Conservation (phyloP, 768 basidiomycete species). For the Russula sp. region DNA sequence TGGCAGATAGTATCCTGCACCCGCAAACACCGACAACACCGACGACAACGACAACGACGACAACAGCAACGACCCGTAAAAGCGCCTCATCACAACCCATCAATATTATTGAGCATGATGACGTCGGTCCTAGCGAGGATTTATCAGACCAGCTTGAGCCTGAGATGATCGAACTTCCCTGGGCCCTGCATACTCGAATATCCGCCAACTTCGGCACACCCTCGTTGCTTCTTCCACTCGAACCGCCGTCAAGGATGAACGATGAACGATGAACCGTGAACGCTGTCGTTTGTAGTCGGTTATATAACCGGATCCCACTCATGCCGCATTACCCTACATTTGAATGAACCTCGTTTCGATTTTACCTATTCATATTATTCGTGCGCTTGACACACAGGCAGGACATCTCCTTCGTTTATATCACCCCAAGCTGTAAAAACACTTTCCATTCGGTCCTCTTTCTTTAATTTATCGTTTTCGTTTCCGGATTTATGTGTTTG, state of each 20-base stretch:
- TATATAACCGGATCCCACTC: no score
- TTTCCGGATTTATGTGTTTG: background rate
- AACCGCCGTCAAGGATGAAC: background rate
- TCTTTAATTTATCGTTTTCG: background rate
- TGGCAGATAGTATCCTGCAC: no score
- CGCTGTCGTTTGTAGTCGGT: background rate
- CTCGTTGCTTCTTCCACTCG: background rate
- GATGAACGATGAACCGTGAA: no score
- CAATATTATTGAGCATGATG: constrained; percentile 82
- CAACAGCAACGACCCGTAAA: constrained; percentile 51
- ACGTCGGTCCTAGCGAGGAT: constrained; percentile 60
- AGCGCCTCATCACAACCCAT: constrained; percentile 57
- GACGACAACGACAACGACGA: no score
- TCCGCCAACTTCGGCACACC: constrained; percentile 1
- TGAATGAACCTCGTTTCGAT: no score
- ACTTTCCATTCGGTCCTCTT: background rate
- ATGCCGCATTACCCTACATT: no score
- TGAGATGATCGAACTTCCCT: constrained; percentile 81
- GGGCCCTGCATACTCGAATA: constrained; percentile 72
- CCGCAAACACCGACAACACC: no score
- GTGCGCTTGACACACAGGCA: no score
- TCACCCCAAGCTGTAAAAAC: constrained; percentile 14
- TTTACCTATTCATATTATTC: no score
- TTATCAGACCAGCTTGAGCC: constrained; percentile 41
- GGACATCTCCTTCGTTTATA: constrained; percentile 10